Evolutionary conservation across 371 early-diverging fungal species (phyloP).

Genomic region (Mortierella polycephala): DNA sequence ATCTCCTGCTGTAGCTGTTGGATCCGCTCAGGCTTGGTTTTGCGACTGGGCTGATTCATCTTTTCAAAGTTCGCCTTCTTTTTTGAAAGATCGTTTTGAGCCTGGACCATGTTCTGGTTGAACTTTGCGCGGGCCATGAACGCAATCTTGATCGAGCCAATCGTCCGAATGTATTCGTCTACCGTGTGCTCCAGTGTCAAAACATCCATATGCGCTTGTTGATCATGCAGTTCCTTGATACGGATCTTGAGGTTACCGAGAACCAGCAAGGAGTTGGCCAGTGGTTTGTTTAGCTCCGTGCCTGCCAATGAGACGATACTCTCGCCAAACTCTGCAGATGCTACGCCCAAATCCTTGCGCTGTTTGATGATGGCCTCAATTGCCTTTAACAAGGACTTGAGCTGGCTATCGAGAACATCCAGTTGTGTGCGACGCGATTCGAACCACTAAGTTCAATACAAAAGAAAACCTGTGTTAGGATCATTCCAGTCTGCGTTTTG

Average conservation of each 20-base stretch:
- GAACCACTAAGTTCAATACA: slow-evolving; percentile 69
- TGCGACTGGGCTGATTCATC: slow-evolving; percentile 64
- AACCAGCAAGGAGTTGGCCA: slow-evolving; percentile 71
- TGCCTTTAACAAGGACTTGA: slow-evolving; percentile 83
- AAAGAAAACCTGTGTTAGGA: neutral
- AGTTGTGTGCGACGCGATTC: slow-evolving; percentile 81
- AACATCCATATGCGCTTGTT: slow-evolving; percentile 80
- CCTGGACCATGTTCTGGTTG: slow-evolving; percentile 77
- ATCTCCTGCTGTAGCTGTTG: slow-evolving; percentile 73
- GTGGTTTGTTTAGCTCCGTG: slow-evolving; percentile 75
- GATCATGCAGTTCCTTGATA: slow-evolving; percentile 80
- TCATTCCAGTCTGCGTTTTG: too few relatives aligned
- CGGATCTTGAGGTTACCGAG: slow-evolving; percentile 83
- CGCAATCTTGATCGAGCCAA: slow-evolving; percentile 83
- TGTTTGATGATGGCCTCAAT: slow-evolving; percentile 85
- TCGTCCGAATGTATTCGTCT: slow-evolving; percentile 91
- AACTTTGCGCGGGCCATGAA: slow-evolving; percentile 81
- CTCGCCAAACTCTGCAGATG: slow-evolving; percentile 87
- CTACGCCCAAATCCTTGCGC: slow-evolving; percentile 81
- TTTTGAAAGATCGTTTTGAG: slow-evolving; percentile 72
- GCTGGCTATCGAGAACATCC: slow-evolving; percentile 86
- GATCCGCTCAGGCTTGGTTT: slow-evolving; percentile 73
- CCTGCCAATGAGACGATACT: slow-evolving; percentile 80
- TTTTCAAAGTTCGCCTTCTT: slow-evolving; percentile 71
- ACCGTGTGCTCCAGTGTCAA: slow-evolving; percentile 79